Percentiles rank a stretch among this genome's conserved stretches.
Conservation (phyloP, 1,284 basidiomycete genomes). For the Clitocybe nebularis region DNA sequence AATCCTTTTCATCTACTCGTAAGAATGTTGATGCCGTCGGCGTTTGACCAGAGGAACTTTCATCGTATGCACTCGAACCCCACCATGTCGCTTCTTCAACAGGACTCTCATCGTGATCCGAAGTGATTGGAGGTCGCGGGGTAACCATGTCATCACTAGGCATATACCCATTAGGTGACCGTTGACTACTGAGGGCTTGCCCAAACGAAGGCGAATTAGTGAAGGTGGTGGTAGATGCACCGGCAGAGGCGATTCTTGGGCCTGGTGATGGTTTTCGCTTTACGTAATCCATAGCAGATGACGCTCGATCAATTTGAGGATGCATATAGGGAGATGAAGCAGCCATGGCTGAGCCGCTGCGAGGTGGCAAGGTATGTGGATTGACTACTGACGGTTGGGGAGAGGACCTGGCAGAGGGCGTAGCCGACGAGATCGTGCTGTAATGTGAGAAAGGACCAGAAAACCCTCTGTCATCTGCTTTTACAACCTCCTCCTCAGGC, state of each 20-base stretch:
- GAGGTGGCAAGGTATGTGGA: constrained; percentile 39
- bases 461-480: constrained; percentile 41
- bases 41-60: constrained; percentile 45
- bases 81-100: constrained; percentile 56
- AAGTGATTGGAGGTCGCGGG: constrained; percentile 30
- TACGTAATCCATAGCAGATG: constrained; percentile 72
- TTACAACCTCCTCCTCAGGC: constrained; percentile 35
- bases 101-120: constrained; percentile 31
- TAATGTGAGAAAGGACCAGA: constrained; percentile 93
- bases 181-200: constrained; percentile 29
- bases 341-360: constrained; percentile 67
- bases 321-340: constrained; percentile 40
- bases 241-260: constrained; percentile 51
- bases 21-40: constrained; percentile 67
- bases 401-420: constrained; percentile 67
- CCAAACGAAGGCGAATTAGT: constrained; percentile 40
- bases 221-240: constrained; percentile 45
- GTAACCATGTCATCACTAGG: constrained; percentile 30
- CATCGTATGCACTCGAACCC: constrained; percentile 48
- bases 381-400: constrained; percentile 59
- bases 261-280: constrained; percentile 48
- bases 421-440: constrained; percentile 86
- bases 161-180: constrained; percentile 27
- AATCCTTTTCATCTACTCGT: constrained; percentile 37
- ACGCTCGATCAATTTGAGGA: constrained; percentile 60